Percentiles rank a stretch among this genome's conserved stretches.
These are phyloP conservation scores for Picea engelmannii DNA, from an alignment of 83 land plant species.

Conservation along the genomic window DNA sequence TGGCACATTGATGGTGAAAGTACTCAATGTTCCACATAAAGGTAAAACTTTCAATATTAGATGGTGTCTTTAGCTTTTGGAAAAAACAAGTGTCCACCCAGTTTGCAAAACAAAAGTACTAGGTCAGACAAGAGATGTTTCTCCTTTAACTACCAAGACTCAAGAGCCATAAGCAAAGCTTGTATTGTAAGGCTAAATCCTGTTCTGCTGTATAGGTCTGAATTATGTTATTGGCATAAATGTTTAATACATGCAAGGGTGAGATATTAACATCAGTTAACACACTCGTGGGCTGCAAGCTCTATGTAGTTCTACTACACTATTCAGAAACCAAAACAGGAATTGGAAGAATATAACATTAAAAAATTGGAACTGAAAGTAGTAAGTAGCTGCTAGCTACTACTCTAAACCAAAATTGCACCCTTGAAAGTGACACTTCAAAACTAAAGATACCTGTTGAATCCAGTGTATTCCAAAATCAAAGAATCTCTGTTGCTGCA, in stretches of 20 bases:
- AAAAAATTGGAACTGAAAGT: not conserved
- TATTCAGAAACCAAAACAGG: not conserved
- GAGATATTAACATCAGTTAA: not conserved
- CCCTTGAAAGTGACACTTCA: not conserved
- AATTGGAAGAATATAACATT: not conserved
- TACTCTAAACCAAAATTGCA: not conserved
- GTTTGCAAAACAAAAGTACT: not conserved
- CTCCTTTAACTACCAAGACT: too few relatives aligned
- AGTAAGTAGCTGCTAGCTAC: not conserved
- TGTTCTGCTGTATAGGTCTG: not conserved
- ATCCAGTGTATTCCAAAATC: slow-evolving; percentile 84
- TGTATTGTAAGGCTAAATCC: not conserved
- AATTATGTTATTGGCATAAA: not conserved
- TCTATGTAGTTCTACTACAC: not conserved
- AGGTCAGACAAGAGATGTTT: not conserved
- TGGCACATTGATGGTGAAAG: not conserved
- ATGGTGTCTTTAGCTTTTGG: not conserved
- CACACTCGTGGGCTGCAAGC: not conserved
- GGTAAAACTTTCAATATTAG: not conserved
- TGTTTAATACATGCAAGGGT: not conserved
- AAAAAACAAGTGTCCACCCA: not conserved
- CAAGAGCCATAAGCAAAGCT: too few relatives aligned
- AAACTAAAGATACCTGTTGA: slow-evolving; percentile 72
- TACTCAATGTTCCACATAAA: not conserved
- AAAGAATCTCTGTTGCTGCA: slow-evolving; percentile 82